phyloP scores from a whole-genome alignment of 352 stramenopile species.

The Blastocystis sp. region DNA sequence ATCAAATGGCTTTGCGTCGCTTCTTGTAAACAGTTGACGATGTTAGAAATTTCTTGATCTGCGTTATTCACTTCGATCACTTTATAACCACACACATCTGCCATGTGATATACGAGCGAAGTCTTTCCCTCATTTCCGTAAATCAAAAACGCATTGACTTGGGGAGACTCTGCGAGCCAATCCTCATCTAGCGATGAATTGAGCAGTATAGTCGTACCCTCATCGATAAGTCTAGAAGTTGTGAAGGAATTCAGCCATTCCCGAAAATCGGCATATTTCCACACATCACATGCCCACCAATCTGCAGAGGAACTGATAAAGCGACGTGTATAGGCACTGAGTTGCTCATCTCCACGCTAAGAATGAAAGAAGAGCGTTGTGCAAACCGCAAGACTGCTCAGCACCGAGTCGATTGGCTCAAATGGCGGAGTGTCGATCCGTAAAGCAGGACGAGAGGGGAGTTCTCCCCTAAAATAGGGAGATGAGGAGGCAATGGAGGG shows the following conservation, averaged over 20 bases:
- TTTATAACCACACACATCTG: not conserved
- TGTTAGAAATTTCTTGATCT: not conserved
- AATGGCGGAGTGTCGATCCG: not conserved
- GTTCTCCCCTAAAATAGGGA: not conserved
- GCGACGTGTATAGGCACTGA: not conserved
- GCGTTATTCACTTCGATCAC: constrained; percentile 30
- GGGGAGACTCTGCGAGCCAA: not conserved
- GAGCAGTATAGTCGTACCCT: not conserved
- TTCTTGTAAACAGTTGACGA: not conserved
- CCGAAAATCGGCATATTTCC: not conserved
- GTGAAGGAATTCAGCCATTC: not conserved
- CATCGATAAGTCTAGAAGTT: not conserved
- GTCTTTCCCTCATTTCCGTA: not conserved
- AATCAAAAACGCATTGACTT: not conserved
- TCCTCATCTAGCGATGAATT: not conserved
- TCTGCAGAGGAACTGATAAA: not conserved
- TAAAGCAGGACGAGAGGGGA: not conserved
- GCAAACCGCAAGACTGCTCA: not conserved
- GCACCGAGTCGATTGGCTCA: not conserved
- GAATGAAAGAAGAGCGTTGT: not conserved
- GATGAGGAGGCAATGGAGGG: not conserved
- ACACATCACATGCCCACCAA: not conserved
- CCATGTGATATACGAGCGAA: not conserved
- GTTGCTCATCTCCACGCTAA: not conserved
- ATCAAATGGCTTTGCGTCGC: not conserved